Evolutionary conservation across 2,329 filamentous ascomycete genomes (phyloP).

Genomic region (Leptographium radiaticola): DNA sequence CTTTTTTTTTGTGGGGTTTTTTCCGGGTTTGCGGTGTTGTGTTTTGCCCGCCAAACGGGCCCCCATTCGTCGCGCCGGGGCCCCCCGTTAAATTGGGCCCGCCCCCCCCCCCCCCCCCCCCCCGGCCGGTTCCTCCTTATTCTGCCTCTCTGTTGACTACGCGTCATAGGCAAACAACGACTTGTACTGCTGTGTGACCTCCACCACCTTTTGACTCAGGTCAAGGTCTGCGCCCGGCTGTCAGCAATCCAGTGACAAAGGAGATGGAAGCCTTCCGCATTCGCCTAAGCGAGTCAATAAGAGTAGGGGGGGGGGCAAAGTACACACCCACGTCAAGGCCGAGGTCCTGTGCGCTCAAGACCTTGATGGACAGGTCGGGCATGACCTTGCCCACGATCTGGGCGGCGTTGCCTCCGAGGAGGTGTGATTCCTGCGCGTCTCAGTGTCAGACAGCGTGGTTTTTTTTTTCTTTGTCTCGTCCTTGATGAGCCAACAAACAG

Average conservation of each 20-base stretch:
- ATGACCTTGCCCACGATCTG: conserved; percentile 75
- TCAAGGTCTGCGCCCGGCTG: conserved; percentile 7
- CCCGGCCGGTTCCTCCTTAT: background rate
- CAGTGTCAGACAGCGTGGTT: background rate
- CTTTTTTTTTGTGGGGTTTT: too few species aligned
- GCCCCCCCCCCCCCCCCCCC: too few species aligned
- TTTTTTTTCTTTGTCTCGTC: background rate
- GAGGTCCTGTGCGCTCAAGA: conserved; percentile 56
- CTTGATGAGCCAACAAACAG: too few species aligned
- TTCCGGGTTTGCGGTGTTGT: too few species aligned
- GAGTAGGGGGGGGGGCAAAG: background rate
- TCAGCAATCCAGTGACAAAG: background rate
- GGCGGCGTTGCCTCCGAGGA: conserved; percentile 54
- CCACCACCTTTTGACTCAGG: conserved; percentile 10
- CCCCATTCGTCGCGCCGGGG: too few species aligned
- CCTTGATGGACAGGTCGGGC: conserved; percentile 57
- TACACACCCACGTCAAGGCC: conserved; percentile 53
- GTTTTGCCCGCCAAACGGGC: too few species aligned
- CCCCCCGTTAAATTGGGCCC: too few species aligned
- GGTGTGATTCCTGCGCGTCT: conserved; percentile 49
- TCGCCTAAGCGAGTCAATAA: background rate
- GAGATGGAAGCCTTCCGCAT: background rate
- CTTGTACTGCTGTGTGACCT: conserved; percentile 10
- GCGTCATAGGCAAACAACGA: conserved; percentile 3
- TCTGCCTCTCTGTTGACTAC: background rate